phyloP scores from a whole-genome alignment of 257 asterid species.

The Mitragyna speciosa region DNA sequence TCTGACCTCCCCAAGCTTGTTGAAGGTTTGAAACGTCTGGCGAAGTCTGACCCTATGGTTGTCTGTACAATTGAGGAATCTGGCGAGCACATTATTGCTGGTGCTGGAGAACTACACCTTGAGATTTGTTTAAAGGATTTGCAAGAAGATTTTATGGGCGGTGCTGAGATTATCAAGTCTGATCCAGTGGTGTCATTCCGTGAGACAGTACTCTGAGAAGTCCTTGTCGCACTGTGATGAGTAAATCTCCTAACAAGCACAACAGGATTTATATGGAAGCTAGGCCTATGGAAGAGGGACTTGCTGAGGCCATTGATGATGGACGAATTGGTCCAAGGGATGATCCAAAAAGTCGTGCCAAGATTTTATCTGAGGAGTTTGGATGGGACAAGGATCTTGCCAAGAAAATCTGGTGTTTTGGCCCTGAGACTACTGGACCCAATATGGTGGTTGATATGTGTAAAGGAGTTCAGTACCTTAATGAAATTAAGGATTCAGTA shows the following conservation, averaged over 20 bases:
- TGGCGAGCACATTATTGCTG: constrained; percentile 46
- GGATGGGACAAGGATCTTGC: constrained; percentile 58
- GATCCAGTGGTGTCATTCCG: constrained; percentile 44
- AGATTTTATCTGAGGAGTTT: constrained; percentile 43
- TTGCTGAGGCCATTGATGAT: constrained; percentile 46
- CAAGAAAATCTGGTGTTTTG: constrained; percentile 52
- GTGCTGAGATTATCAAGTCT: constrained; percentile 34
- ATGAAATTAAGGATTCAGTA: constrained; percentile 51
- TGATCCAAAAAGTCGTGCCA: constrained; percentile 37
- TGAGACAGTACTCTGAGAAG: constrained; percentile 38
- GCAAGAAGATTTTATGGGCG: constrained; percentile 44
- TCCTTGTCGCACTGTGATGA: constrained; percentile 38
- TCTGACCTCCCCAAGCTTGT: constrained; percentile 51
- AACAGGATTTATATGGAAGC: constrained; percentile 49
- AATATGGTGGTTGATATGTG: constrained; percentile 53
- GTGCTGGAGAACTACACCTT: constrained; percentile 46
- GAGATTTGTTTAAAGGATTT: constrained; percentile 43
- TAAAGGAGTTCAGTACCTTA: constrained; percentile 48
- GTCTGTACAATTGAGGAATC: constrained; percentile 45
- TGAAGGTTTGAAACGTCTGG: constrained; percentile 45
- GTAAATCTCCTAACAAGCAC: constrained; percentile 46
- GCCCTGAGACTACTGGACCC: constrained; percentile 51
- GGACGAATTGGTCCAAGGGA: constrained; percentile 51
- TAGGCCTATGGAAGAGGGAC: constrained; percentile 43
- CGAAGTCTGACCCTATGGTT: constrained; percentile 51